Base-by-base conservation (phyloP, 73 alveolate species). In the Paramecium bursaria region DNA sequence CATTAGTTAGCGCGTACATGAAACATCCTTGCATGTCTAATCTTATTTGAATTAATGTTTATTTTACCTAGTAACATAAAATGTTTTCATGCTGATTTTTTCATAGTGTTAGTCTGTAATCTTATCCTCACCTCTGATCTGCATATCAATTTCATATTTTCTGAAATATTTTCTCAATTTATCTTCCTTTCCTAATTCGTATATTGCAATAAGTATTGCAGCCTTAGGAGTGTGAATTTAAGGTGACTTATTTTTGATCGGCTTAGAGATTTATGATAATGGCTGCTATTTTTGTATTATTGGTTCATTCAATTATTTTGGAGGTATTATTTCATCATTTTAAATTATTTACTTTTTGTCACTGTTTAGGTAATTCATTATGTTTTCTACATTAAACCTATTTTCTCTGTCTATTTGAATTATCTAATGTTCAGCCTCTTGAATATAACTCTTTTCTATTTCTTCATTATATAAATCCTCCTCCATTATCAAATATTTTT, bases 401-500 rank as follows among this genome's bases (percentile, higher is more conserved):
- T 21, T 4, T 67, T 42, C 19, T 67, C 82, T 35, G 26, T 17
- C n/a, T n/a, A n/a, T n/a, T n/a, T n/a, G n/a, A n/a, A n/a, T n/a
- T n/a, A n/a, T n/a, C n/a, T n/a, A n/a, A n/a, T n/a, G n/a, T n/a
- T n/a, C n/a, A n/a, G n/a, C n/a, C n/a, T n/a, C n/a, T n/a, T n/a
- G n/a, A n/a, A n/a, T n/a, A n/a, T n/a, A n/a, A n/a, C n/a, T n/a
- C n/a, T n/a, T n/a, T 19, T 39, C 19, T 14, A 67, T n/a, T 19
- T 53, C 82, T 67, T 13, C 54, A 67, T 67, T 67, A 19, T 39
- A 39, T 67, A 17, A 39, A 67, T 9, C 42, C 42, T 6, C 33
- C 50, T 47, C 44, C 82, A 67, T 67, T 39, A 31, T 67, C 46
- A n/a, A n/a, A n/a, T n/a, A n/a, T n/a, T n/a, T n/a, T 35, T 67